phyloP scores from a whole-genome alignment of 148 eudicot species.

The Dianthus caryophyllus region DNA sequence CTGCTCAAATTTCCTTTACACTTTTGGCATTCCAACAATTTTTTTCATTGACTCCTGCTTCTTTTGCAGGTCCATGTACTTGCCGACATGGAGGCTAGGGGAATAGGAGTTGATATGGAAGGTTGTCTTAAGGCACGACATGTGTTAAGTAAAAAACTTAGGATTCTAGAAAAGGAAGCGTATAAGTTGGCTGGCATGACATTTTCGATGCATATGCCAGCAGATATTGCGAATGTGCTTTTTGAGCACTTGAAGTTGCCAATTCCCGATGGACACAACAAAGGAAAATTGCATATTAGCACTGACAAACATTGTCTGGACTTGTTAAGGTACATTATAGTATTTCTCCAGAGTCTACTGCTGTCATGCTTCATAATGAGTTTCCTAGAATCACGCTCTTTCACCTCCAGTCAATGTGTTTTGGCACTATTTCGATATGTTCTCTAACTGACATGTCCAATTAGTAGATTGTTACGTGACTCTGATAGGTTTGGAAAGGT shows the following conservation, averaged over 20 bases:
- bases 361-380: background rate
- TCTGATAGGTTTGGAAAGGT: background rate
- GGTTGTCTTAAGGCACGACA: constrained; percentile 83
- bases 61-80: constrained; percentile 70
- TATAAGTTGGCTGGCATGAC: constrained; percentile 78
- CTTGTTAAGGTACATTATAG: constrained; percentile 54
- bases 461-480: background rate
- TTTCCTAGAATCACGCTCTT: background rate
- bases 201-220: constrained; percentile 78
- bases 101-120: constrained; percentile 98
- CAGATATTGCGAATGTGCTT: constrained; percentile 93
- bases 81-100: constrained; percentile 90
- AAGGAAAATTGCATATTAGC: constrained; percentile 82
- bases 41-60: constrained; percentile 7
- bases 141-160: constrained; percentile 69
- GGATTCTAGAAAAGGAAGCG: constrained; percentile 84
- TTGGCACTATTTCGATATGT: background rate
- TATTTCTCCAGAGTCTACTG: constrained; percentile 1
- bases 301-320: constrained; percentile 94
- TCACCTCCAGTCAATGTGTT: background rate
- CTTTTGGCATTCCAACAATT: background rate
- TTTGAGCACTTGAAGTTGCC: constrained; percentile 85
- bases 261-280: constrained; percentile 63
- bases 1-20: background rate
- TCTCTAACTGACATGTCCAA: background rate